These are phyloP conservation scores for Catenaria anguillulae DNA, from an alignment of 371 early-diverging fungal genomes.

Conservation along the genomic window DNA sequence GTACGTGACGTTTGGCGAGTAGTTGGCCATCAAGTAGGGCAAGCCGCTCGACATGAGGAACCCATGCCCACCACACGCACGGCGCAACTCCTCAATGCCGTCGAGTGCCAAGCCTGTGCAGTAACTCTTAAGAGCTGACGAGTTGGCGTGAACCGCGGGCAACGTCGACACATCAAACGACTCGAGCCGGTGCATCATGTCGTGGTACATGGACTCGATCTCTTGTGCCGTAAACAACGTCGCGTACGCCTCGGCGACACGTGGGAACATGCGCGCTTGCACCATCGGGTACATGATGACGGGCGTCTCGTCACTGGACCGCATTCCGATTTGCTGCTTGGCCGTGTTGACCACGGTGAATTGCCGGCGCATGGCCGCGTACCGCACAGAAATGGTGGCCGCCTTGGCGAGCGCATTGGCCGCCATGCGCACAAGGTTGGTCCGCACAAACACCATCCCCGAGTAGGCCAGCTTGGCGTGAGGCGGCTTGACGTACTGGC, in stretches of 20 bases:
- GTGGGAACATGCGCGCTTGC: slow-evolving; percentile 54
- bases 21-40: slow-evolving; percentile 46
- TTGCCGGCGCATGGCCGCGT: slow-evolving; percentile 50
- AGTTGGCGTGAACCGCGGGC: slow-evolving; percentile 70
- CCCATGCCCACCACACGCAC: slow-evolving; percentile 72
- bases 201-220: slow-evolving; percentile 43
- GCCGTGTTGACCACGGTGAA: slow-evolving; percentile 30
- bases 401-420: slow-evolving; percentile 33
- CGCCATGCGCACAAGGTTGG: slow-evolving; percentile 40
- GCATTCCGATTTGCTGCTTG: slow-evolving; percentile 32
- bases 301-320: slow-evolving; percentile 44
- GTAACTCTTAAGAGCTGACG: slow-evolving; percentile 68
- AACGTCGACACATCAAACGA: slow-evolving; percentile 27
- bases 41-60: slow-evolving; percentile 61
- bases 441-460: slow-evolving; percentile 57
- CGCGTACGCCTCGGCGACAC: slow-evolving; percentile 54
- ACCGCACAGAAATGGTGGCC: slow-evolving; percentile 50
- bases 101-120: slow-evolving; percentile 54
- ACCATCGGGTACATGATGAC: slow-evolving; percentile 61
- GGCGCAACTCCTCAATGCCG: slow-evolving; percentile 62
- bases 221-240: slow-evolving; percentile 48
- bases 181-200: slow-evolving; percentile 37
- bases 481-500: slow-evolving; percentile 47
- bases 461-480: slow-evolving; percentile 58
- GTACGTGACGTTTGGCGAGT: slow-evolving; percentile 49